Base-by-base conservation (phyloP, 148 eudicot species). In the Vaccinium macrocarpon region DNA sequence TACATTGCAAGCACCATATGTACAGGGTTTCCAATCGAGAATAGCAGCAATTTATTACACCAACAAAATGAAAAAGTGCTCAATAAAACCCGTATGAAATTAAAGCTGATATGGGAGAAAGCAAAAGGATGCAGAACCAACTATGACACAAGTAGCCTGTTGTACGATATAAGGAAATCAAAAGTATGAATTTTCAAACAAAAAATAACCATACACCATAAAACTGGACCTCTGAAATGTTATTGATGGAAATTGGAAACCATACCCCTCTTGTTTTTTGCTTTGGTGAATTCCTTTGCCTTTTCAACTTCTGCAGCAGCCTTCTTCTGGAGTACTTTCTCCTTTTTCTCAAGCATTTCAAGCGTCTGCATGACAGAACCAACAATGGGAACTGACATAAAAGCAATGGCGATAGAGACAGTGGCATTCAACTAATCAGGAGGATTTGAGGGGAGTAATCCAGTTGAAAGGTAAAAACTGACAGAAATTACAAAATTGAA, bases 331-430 rank as follows among this genome's bases (percentile, higher is more conserved):
- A 89, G 86, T 13, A 87, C 86, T 29, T 85, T 81, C 85, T 90
- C 92, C 82, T 90, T 90, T 48, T 89, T 90, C 86, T 89, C 91
- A 27, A 90, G 87, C 89, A 84, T 80, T 76, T 87, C 91, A 68
- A 90, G 89, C 27, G 91, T 86, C 92, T 90, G 64, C 27, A 79
- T 11, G 27, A 70, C 2, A 77, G 68, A 81, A 27, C 70, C 38
- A 35, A 82, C 29, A 70, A 82, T 5, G 6, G 70, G 66, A 79
- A 15, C 55, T 49, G 16, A 0, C 79, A 48, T 76, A 49, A 42
- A 77, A 53, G 66, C 29, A 29, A 77, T 13, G 35, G 55, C 21
- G 6, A 84, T 27, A 25, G 35, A 35, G 51, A 42, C 82, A 21
- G 18, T 52, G 42, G 42, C 19, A 10, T 35, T 27, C 6, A 42